These are phyloP conservation scores for Maudiozyma turicensis DNA, from an alignment of 805 yeast species.

Conservation along the genomic window DNA sequence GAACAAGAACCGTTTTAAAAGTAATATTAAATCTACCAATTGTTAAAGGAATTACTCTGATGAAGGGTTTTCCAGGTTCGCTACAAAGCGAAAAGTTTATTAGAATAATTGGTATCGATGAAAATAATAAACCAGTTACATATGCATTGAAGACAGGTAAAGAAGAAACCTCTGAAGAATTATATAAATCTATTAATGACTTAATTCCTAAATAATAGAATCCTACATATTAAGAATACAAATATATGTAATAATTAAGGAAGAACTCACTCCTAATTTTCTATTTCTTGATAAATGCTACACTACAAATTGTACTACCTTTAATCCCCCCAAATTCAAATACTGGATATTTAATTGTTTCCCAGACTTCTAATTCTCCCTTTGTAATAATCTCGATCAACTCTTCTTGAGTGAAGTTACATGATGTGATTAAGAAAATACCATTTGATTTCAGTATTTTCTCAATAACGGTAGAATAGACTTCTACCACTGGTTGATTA, in stretches of 20 bases:
- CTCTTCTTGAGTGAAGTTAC: conserved; percentile 86
- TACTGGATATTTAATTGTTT: conserved; percentile 62
- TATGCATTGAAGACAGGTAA: conserved; percentile 69
- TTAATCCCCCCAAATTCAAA: conserved; percentile 83
- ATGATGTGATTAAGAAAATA: conserved; percentile 72
- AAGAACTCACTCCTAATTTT: background rate
- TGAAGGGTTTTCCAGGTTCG: conserved; percentile 81
- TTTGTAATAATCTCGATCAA: conserved; percentile 43
- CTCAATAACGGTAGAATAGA: conserved; percentile 53
- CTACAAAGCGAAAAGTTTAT: conserved; percentile 74
- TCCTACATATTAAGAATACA: background rate
- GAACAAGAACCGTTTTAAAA: conserved; percentile 76
- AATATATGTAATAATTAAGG: background rate
- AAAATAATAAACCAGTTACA: conserved; percentile 61
- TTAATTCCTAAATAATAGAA: conserved; percentile 9
- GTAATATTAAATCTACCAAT: conserved; percentile 74
- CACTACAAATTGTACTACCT: conserved; percentile 81
- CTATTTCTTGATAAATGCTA: conserved; percentile 53
- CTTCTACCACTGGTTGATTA: conserved; percentile 41
- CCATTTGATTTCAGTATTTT: conserved; percentile 46
- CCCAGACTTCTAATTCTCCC: conserved; percentile 47
- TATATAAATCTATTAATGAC: conserved; percentile 35
- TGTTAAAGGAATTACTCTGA: conserved; percentile 47
- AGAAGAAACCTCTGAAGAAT: conserved; percentile 46
- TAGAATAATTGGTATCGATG: conserved; percentile 60